These are phyloP conservation scores for Lentinula detonsa DNA, from an alignment of 768 basidiomycete genomes.

Conservation along the genomic window DNA sequence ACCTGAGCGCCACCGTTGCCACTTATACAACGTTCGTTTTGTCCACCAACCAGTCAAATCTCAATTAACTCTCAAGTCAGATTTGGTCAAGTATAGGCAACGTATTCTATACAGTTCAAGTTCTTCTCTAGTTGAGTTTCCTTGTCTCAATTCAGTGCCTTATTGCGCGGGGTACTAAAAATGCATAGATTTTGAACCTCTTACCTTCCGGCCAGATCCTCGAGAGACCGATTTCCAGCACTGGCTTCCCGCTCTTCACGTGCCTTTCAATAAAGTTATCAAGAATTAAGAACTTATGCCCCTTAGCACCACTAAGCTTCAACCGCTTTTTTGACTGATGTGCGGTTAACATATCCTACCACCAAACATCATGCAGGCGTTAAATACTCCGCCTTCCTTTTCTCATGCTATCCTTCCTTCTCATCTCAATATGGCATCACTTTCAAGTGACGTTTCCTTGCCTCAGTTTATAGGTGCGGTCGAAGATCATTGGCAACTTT, in stretches of 20 bases:
- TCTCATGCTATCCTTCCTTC: background rate
- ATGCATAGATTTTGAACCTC: background rate
- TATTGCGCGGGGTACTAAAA: background rate
- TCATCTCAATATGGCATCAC: background rate
- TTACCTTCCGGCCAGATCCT: background rate
- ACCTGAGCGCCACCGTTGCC: background rate
- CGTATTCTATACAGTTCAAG: background rate
- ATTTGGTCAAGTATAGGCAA: background rate
- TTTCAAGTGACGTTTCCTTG: conserved; percentile 7
- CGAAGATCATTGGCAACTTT: conserved; percentile 78
- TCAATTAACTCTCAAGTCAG: background rate
- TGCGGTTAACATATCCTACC: background rate
- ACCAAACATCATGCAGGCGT: background rate
- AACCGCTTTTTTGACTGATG: background rate
- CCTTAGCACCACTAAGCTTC: background rate
- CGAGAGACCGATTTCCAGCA: background rate
- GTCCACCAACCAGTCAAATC: background rate
- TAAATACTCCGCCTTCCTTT: conserved; percentile 3
- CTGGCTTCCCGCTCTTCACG: background rate
- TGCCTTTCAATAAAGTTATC: background rate
- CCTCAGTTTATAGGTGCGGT: conserved; percentile 70
- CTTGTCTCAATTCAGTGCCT: background rate
- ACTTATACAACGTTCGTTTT: background rate
- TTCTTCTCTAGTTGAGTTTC: background rate
- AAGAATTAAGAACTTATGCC: background rate